Conservation (phyloP, 148 eudicot genomes). For the Silene latifolia region DNA sequence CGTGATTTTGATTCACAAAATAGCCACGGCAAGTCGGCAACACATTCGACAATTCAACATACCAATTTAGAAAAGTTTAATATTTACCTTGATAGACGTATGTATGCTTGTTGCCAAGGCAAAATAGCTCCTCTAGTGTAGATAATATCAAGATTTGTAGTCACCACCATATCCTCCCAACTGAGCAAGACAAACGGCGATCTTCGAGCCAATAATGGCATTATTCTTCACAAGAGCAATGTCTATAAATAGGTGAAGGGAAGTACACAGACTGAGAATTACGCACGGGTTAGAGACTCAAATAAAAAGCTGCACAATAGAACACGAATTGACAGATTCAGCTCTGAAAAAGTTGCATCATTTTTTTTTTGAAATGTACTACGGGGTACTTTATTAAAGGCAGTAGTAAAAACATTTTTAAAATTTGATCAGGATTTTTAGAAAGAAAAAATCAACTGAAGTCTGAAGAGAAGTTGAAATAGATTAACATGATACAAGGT, state of each 20-base stretch:
- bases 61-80: not conserved
- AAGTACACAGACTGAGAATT: slow-evolving; percentile 12
- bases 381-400: not conserved
- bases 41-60: not conserved
- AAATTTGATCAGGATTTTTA: not conserved
- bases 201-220: slow-evolving; percentile 64
- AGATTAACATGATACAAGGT: not conserved
- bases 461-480: not conserved
- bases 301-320: slow-evolving; percentile 7
- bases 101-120: not conserved
- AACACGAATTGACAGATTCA: not conserved
- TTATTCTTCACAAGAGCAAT: slow-evolving; percentile 90
- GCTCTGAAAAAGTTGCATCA: too few relatives aligned
- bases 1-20: too few relatives aligned
- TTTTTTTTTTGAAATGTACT: too few relatives aligned
- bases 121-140: not conserved
- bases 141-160: not conserved
- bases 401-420: too few relatives aligned
- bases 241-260: slow-evolving; percentile 49
- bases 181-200: slow-evolving; percentile 46
- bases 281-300: not conserved
- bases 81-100: not conserved
- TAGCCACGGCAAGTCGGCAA: too few relatives aligned
- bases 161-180: not conserved
- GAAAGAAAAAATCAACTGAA: not conserved